Percentiles rank a stretch among this genome's conserved stretches.
phyloP scores from a whole-genome alignment of 768 basidiomycete genomes.

The Chalciporus chontae region DNA sequence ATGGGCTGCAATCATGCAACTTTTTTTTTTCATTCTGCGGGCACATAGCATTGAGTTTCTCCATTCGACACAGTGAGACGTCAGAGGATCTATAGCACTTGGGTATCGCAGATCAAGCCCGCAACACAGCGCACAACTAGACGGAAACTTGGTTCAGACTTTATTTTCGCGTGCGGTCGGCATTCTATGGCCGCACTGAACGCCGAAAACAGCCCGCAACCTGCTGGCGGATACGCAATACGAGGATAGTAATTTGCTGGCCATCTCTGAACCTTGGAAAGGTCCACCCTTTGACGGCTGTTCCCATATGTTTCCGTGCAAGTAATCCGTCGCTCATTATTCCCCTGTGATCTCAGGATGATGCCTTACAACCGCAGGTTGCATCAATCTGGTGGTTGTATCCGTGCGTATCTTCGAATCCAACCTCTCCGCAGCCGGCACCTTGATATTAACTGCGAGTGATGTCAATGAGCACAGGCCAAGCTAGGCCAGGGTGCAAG shows the following conservation, averaged over 20 bases:
- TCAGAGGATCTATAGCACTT: no score
- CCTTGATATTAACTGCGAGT: not conserved
- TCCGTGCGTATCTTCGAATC: no score
- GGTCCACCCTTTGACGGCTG: not conserved
- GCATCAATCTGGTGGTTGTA: not conserved
- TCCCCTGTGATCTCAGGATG: not conserved
- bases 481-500: not conserved
- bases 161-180: not conserved
- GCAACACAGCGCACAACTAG: no score
- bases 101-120: no score
- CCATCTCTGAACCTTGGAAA: not conserved
- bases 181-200: not conserved
- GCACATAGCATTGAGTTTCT: no score
- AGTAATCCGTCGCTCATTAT: not conserved
- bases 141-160: not conserved
- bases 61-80: no score
- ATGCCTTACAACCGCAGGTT: not conserved
- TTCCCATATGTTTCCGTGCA: not conserved
- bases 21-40: no score
- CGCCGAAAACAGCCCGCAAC: not conserved
- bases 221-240: not conserved
- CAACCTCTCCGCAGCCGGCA: not conserved
- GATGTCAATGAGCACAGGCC: not conserved
- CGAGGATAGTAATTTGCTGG: not conserved
- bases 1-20: no score